These are phyloP conservation scores for Talaromyces sp. DNA, from an alignment of 2,329 filamentous ascomycete genomes.

Conservation along the genomic window DNA sequence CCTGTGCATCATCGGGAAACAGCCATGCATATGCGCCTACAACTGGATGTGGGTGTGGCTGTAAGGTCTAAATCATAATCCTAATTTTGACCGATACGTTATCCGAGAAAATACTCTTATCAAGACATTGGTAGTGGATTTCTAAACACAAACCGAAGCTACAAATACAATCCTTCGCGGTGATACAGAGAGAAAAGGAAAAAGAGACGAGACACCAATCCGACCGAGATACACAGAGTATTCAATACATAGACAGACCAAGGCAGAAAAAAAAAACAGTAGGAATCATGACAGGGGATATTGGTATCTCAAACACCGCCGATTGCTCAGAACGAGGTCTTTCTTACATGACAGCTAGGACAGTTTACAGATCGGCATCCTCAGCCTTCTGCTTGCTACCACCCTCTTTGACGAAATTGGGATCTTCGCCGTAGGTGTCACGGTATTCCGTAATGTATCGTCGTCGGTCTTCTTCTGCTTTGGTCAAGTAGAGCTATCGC, in stretches of 20 bases:
- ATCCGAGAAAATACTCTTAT: background rate
- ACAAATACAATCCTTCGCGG: slow-evolving; percentile 19
- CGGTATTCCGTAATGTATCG: slow-evolving; percentile 38
- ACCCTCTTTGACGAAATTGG: slow-evolving; percentile 12
- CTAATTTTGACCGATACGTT: background rate
- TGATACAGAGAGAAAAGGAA: slow-evolving; percentile 3
- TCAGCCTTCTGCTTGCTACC: background rate
- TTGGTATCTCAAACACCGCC: slow-evolving; percentile 8
- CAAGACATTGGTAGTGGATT: background rate
- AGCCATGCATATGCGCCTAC: background rate
- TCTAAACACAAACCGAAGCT: slow-evolving; percentile 3
- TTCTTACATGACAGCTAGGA: background rate
- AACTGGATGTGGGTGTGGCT: background rate
- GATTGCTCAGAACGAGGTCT: background rate
- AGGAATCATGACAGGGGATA: slow-evolving; percentile 6
- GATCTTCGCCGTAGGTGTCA: slow-evolving; percentile 37
- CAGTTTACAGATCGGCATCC: background rate
- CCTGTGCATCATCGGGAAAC: background rate
- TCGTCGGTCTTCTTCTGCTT: slow-evolving; percentile 28
- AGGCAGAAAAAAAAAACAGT: background rate
- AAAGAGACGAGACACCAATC: slow-evolving; percentile 8
- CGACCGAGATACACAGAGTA: background rate
- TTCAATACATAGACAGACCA: slow-evolving; percentile 5
- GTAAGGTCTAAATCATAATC: background rate
- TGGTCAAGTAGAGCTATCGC: slow-evolving; percentile 28